Conservation (phyloP, 768 basidiomycete species). For the Saitozyma sp. region DNA sequence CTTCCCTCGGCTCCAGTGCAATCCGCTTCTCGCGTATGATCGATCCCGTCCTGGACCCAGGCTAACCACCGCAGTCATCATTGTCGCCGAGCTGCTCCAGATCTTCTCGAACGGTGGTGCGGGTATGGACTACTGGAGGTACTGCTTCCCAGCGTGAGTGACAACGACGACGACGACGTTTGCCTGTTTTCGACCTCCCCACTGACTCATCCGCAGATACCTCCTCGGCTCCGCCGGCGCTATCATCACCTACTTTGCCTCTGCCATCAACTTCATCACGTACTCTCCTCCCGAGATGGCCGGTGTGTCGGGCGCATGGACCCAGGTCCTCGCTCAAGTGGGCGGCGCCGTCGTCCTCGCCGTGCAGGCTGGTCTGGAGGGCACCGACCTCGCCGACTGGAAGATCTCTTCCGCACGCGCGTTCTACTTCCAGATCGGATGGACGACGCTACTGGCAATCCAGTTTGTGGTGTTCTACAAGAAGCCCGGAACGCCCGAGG, state of each 20-base stretch:
- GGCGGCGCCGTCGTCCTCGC: slow-evolving; percentile 44
- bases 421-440: slow-evolving; percentile 42
- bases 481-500: slow-evolving; percentile 32
- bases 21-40: too few species aligned
- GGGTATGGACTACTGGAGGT: slow-evolving; percentile 47
- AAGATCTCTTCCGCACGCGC: slow-evolving; percentile 26
- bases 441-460: slow-evolving; percentile 23
- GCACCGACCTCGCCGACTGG: slow-evolving; percentile 39
- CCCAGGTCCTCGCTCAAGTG: slow-evolving; percentile 40
- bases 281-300: slow-evolving; percentile 45
- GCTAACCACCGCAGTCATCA: slow-evolving; percentile 25
- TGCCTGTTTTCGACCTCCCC: too few species aligned
- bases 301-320: slow-evolving; percentile 43
- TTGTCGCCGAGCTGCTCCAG: slow-evolving; percentile 30
- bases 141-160: slow-evolving; percentile 42
- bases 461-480: slow-evolving; percentile 39
- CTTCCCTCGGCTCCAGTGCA: too few species aligned
- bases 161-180: too few species aligned
- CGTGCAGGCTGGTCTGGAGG: slow-evolving; percentile 47
- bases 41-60: background rate
- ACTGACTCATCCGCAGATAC: too few species aligned
- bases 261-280: slow-evolving; percentile 8
- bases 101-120: slow-evolving; percentile 42
- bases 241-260: slow-evolving; percentile 11
- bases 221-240: slow-evolving; percentile 29